Evolutionary conservation across 768 basidiomycete species (phyloP), one percentile per base, ranked within the genome.

Genomic region (Gymnopilus junonius): DNA sequence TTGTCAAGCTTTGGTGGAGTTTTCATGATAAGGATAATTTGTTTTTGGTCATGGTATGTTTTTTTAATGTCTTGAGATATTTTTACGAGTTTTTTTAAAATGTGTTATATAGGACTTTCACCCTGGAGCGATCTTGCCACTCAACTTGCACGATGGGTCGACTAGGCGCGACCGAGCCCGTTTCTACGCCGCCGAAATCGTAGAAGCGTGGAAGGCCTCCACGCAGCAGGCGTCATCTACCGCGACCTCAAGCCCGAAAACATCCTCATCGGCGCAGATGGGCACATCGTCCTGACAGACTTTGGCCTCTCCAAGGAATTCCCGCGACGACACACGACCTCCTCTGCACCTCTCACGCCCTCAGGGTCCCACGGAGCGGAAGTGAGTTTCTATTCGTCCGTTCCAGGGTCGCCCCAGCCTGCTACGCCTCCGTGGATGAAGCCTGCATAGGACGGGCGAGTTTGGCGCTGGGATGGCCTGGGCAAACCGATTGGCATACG

Each of bases 1-100:
- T 99, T 56, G 94, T 98, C 64, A 94, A 91, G 75, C 85, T 99
- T 17, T 93, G 94, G 88, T 96, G 93, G 91, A 92, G 92, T 76
- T 99, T 99, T 80, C 96, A 98, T 76, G 96, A 99, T 78, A 92
- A 93, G 78, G 95, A 98, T 75, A 97, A 97, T 73, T 78, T 99
- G 65, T 99, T 96, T 79, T 86, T 99, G 71, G 94, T 98, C 45
- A 96, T 99, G 92, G 92, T 91, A 64, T 80, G 67, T 64, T 66
- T n/a, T n/a, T 39, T 20, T 60, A 55, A 65, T 42, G 23, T 55
- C 15, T 45, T 53, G 37, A n/a, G 61, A 59, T 65, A 35, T 70
- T 67, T 61, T 61, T 11, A 7, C 15, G 21, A 20, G 11, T 37
- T n/a, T 31, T 40, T 62, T 42, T 62, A 12, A 37, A 23, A 45